Percentiles rank a stretch among this genome's conserved stretches.
Conservation (phyloP, 2,329 filamentous ascomycete species). For the Talaromyces sp. region DNA sequence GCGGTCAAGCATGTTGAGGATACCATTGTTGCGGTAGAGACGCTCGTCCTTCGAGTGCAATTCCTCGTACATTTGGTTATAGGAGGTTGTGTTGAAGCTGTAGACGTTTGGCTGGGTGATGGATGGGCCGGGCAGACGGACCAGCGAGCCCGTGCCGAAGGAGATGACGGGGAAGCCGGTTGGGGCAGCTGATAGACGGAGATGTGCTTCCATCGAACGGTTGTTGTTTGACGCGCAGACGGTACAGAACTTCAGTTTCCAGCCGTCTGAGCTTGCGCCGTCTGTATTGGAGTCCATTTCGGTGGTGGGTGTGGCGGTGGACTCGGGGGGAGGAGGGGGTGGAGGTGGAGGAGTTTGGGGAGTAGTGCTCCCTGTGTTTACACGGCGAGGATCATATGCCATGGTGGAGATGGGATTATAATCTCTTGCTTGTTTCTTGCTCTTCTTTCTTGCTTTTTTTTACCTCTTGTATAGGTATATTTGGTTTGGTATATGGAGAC, state of each 20-base stretch:
- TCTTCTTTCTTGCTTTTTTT: background rate
- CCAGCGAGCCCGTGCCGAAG: conserved; percentile 92
- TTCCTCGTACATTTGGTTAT: conserved; percentile 92
- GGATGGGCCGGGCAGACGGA: conserved; percentile 86
- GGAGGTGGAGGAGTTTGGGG: conserved; percentile 50
- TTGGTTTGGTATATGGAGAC: conserved; percentile 15
- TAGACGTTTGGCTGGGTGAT: conserved; percentile 97
- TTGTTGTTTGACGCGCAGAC: conserved; percentile 99
- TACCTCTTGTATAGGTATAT: conserved; percentile 6
- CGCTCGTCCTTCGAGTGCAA: conserved; percentile 81
- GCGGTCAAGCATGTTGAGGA: conserved; percentile 92
- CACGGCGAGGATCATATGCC: conserved; percentile 56
- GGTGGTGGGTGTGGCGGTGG: conserved; percentile 22
- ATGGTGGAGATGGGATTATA: conserved; percentile 35
- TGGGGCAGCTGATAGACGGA: conserved; percentile 79
- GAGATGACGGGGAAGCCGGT: conserved; percentile 95
- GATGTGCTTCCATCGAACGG: conserved; percentile 99
- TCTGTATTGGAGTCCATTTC: conserved; percentile 19
- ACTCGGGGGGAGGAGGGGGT: conserved; percentile 49
- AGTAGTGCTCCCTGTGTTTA: conserved; percentile 49
- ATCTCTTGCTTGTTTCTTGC: background rate
- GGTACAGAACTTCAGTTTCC: conserved; percentile 94
- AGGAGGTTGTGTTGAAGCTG: conserved; percentile 95
- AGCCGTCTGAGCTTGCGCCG: conserved; percentile 56
- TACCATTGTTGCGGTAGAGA: conserved; percentile 87